Evolutionary conservation across 176 grass and related monocot species (phyloP).

Genomic region (Eleusine indica): DNA sequence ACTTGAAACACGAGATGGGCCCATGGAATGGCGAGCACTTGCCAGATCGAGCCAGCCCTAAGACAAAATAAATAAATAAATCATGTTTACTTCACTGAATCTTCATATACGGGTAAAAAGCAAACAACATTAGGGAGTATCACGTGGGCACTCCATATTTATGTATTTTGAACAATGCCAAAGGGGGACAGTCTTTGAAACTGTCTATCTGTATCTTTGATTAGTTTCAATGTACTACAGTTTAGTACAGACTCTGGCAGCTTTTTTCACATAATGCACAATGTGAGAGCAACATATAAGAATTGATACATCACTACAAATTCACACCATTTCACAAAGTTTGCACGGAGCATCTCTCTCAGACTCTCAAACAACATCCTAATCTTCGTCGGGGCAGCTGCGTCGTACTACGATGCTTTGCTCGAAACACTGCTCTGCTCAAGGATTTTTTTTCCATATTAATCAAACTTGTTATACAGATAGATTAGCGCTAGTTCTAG

Average conservation of each 20-base stretch:
- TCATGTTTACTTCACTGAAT: slow-evolving; percentile 33
- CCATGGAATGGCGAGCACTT: slow-evolving; percentile 89
- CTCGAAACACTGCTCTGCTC: neutral
- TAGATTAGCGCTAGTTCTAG: neutral
- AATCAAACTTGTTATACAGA: neutral
- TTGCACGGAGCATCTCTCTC: neutral
- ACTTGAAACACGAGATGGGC: slow-evolving; percentile 70
- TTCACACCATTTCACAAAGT: neutral
- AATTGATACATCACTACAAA: neutral
- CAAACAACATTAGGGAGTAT: neutral
- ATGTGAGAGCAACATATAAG: neutral
- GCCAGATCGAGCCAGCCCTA: slow-evolving; percentile 97
- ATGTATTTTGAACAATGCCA: neutral
- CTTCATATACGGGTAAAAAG: neutral
- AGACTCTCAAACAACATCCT: neutral
- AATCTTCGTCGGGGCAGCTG: neutral
- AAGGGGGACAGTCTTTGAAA: neutral
- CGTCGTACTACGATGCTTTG: neutral
- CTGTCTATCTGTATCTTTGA: neutral
- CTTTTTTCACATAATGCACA: neutral
- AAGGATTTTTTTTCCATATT: neutral
- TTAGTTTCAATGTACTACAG: neutral
- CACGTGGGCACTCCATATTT: neutral
- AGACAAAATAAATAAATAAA: neutral
- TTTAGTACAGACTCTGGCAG: neutral